Conservation (phyloP, 768 basidiomycete species). For the Pleurotus platypus region DNA sequence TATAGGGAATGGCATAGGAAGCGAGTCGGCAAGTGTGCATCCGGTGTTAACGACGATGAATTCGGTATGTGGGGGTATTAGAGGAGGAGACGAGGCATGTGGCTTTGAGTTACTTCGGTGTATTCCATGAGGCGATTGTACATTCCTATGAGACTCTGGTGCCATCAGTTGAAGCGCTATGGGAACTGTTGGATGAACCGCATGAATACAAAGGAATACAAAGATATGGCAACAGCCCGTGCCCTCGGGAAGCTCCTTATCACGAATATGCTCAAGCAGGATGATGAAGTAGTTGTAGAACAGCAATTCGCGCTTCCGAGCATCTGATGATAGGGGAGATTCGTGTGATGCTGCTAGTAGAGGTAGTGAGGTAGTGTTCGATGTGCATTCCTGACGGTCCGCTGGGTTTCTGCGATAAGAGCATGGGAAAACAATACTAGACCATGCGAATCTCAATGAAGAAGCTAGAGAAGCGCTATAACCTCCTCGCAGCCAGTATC, state of each 20-base stretch:
- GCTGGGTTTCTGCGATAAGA: too few relatives aligned
- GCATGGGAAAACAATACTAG: too few relatives aligned
- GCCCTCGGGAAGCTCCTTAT: neutral
- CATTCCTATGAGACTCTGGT: neutral
- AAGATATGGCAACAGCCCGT: neutral
- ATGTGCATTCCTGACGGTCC: too few relatives aligned
- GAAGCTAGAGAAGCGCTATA: too few relatives aligned
- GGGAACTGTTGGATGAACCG: neutral
- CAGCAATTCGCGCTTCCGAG: too few relatives aligned
- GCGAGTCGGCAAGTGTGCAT: neutral
- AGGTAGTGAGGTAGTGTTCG: too few relatives aligned
- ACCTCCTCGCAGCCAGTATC: too few relatives aligned
- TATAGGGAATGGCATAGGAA: neutral
- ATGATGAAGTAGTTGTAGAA: too few relatives aligned
- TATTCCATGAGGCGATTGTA: conserved; percentile 3
- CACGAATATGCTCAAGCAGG: too few relatives aligned
- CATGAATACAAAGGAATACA: neutral
- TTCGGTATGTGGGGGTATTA: neutral
- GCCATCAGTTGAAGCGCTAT: neutral
- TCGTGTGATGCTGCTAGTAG: too few relatives aligned
- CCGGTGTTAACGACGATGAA: neutral
- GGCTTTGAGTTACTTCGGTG: neutral
- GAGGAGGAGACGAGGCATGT: neutral
- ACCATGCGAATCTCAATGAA: too few relatives aligned
- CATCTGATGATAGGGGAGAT: too few relatives aligned